Evolutionary conservation across 805 yeast species (phyloP).

Genomic region (Ogataea chonburiensis): DNA sequence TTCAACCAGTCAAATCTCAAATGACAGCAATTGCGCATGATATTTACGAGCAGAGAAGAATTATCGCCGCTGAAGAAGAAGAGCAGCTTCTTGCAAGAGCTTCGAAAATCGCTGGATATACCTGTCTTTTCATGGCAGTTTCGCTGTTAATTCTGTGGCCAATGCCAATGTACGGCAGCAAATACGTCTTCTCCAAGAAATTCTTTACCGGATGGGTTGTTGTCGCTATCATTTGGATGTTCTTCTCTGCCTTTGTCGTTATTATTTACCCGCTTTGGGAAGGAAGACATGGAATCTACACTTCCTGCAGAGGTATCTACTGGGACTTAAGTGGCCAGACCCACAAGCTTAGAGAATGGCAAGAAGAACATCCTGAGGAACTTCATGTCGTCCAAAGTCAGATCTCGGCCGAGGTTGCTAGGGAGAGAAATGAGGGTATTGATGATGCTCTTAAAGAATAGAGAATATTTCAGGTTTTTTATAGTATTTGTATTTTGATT

Average conservation of each 20-base stretch:
- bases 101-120: conserved; percentile 56
- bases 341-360: conserved; percentile 74
- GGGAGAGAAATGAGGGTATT: conserved; percentile 20
- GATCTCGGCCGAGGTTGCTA: conserved; percentile 43
- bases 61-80: conserved; percentile 44
- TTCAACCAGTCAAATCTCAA: conserved; percentile 30
- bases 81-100: conserved; percentile 50
- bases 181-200: conserved; percentile 67
- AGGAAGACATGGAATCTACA: conserved; percentile 64
- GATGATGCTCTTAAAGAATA: conserved; percentile 8
- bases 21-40: conserved; percentile 32
- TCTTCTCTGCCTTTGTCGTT: conserved; percentile 62
- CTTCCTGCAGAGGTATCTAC: conserved; percentile 71
- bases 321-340: conserved; percentile 84
- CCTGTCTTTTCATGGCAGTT: conserved; percentile 61
- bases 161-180: conserved; percentile 88
- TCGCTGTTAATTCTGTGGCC: conserved; percentile 80
- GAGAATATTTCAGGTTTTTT: no score
- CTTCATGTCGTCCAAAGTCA: conserved; percentile 73
- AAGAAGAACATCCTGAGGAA: conserved; percentile 66
- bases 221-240: conserved; percentile 80
- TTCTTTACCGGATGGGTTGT: conserved; percentile 90
- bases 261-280: conserved; percentile 70
- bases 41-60: conserved; percentile 20
- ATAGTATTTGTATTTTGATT: no score